A percentile compares a stretch with the other conserved stretches of the same genome.
Evolutionary conservation across 345 rosid species (phyloP).

Genomic region (Hibiscus trionum): DNA sequence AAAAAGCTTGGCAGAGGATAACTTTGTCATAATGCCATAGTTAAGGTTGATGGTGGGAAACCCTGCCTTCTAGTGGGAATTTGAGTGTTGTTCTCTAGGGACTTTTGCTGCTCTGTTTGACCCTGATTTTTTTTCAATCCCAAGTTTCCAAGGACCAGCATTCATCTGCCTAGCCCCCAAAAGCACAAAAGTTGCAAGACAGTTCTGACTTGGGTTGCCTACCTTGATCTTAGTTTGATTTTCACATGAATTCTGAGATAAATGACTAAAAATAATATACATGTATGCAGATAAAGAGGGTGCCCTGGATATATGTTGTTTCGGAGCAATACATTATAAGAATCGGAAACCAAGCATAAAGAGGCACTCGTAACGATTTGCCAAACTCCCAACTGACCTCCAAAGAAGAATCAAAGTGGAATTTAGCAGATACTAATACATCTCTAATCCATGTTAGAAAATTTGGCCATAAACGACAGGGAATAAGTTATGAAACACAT

Average conservation of each 20-base stretch:
- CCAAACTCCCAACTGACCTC: neutral
- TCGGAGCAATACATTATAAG: neutral
- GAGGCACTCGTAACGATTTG: neutral
- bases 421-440: conserved; percentile 3
- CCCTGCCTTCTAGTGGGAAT: neutral
- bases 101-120: conserved; percentile 12
- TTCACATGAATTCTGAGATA: neutral
- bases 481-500: conserved; percentile 14
- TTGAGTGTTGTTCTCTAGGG: conserved; percentile 5
- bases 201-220: conserved; percentile 2
- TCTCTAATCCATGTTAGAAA: conserved; percentile 8
- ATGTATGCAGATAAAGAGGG: neutral
- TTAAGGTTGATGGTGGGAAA: conserved; percentile 4
- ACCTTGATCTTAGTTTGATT: conserved; percentile 8
- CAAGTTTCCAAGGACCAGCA: neutral
- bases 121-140: neutral
- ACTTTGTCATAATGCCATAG: neutral
- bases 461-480: conserved; percentile 13
- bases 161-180: neutral
- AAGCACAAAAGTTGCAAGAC: conserved; percentile 7
- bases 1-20: neutral
- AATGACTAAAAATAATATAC: neutral
- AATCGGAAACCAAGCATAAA: neutral
- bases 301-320: neutral
- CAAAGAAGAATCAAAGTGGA: conserved; percentile 7